Percentiles rank a stretch among this genome's conserved stretches.
Conservation (phyloP, 169 alveolate genomes). For the Plasmodium chabaudi region DNA sequence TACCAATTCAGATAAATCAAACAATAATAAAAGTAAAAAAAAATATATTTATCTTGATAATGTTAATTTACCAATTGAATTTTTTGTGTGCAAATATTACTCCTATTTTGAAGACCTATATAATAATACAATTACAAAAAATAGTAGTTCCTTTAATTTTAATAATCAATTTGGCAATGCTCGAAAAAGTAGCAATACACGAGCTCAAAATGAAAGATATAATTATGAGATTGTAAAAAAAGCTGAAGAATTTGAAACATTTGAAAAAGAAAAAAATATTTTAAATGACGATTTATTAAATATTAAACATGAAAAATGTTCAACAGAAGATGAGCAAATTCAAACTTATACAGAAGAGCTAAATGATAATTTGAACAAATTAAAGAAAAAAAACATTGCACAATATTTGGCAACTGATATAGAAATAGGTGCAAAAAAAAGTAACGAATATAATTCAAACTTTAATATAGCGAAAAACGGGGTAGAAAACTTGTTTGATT, state of each 20-base stretch:
- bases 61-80: conserved; percentile 64
- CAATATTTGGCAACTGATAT: too few species aligned
- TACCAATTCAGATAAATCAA: conserved; percentile 12
- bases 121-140: conserved; percentile 63
- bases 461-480: not conserved
- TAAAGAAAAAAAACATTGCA: not conserved
- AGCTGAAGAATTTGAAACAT: not conserved
- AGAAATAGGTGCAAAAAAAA: not conserved
- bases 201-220: not conserved
- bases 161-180: conserved; percentile 2
- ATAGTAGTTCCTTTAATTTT: conserved; percentile 39
- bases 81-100: conserved; percentile 58
- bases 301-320: not conserved
- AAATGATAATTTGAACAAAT: not conserved
- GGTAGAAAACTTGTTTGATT: conserved; percentile 21
- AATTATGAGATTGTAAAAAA: not conserved
- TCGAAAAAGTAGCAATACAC: not conserved
- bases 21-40: conserved; percentile 18
- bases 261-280: not conserved
- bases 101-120: conserved; percentile 55
- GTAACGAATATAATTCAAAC: not conserved
- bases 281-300: not conserved
- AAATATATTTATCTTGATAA: conserved; percentile 37
- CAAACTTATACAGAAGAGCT: not conserved
- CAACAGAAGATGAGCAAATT: not conserved